Percentiles rank a stretch among this genome's conserved stretches.
phyloP scores from a whole-genome alignment of 1,284 basidiomycete species.

The Meripilus lineatus region DNA sequence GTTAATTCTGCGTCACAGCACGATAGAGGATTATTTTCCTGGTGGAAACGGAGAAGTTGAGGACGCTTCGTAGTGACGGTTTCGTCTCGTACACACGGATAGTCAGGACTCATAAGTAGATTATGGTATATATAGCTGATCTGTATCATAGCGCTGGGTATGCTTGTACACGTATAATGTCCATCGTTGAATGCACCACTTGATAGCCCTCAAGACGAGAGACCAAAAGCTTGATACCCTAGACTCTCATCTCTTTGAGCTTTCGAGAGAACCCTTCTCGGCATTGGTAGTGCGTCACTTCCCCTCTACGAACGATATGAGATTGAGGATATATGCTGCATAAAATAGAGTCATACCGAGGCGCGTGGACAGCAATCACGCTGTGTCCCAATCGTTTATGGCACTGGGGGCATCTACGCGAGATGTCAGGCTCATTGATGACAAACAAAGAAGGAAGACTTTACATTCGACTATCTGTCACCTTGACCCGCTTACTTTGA shows the following conservation, averaged over 20 bases:
- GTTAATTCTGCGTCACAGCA: no score
- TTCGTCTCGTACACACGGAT: no score
- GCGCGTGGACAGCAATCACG: slow-evolving; percentile 91
- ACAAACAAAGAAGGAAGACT: slow-evolving; percentile 19
- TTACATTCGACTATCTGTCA: slow-evolving; percentile 89
- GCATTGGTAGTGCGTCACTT: slow-evolving; percentile 93
- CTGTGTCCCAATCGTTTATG: slow-evolving; percentile 92
- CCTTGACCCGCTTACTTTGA: slow-evolving; percentile 81
- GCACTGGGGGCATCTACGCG: slow-evolving; percentile 85
- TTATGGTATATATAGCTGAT: no score
- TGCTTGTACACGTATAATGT: no score
- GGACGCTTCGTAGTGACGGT: no score
- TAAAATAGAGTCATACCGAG: slow-evolving; percentile 45
- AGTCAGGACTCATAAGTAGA: no score
- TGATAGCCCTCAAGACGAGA: no score
- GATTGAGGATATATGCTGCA: neutral
- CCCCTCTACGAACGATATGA: slow-evolving; percentile 52
- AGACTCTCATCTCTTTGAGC: slow-evolving; percentile 39
- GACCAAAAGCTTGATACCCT: no score
- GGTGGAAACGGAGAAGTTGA: no score
- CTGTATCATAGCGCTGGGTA: no score
- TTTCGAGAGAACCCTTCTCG: slow-evolving; percentile 73
- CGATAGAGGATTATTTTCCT: no score
- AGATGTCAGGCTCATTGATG: slow-evolving; percentile 1
- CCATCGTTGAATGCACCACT: no score